These are phyloP conservation scores for Saposhnikovia divaricata DNA, from an alignment of 129 eudicot genomes.

Conservation along the genomic window DNA sequence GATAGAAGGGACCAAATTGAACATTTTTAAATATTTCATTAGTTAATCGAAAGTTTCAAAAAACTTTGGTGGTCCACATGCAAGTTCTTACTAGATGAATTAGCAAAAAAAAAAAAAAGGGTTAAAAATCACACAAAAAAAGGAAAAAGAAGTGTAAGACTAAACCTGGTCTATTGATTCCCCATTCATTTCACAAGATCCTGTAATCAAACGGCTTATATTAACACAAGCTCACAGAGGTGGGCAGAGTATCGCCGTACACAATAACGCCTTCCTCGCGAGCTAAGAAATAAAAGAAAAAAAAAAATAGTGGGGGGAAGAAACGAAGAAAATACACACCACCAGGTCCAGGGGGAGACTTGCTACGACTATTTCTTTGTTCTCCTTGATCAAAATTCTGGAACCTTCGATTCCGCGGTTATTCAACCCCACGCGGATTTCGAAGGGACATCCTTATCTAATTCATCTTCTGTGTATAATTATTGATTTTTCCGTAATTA, in stretches of 20 bases:
- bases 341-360: not conserved
- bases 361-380: slow-evolving; percentile 14
- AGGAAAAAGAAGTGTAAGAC: too few relatives aligned
- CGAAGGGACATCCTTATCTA: slow-evolving; percentile 1
- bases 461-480: too few relatives aligned
- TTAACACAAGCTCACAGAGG: not conserved
- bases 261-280: not conserved
- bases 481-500: too few relatives aligned
- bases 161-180: too few relatives aligned
- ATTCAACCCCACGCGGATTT: slow-evolving; percentile 31
- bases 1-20: too few relatives aligned
- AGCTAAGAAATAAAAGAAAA: not conserved
- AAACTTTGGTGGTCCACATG: too few relatives aligned
- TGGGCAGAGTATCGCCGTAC: not conserved
- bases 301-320: not conserved
- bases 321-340: not conserved
- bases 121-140: too few relatives aligned
- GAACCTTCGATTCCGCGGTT: slow-evolving; percentile 18
- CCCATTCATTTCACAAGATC: too few relatives aligned
- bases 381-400: not conserved
- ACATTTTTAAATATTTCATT: too few relatives aligned
- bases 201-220: not conserved
- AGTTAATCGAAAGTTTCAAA: too few relatives aligned
- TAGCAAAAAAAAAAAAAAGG: too few relatives aligned
- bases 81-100: too few relatives aligned